Conservation (phyloP, 2,329 filamentous ascomycete species). For the Helotiales sp. region DNA sequence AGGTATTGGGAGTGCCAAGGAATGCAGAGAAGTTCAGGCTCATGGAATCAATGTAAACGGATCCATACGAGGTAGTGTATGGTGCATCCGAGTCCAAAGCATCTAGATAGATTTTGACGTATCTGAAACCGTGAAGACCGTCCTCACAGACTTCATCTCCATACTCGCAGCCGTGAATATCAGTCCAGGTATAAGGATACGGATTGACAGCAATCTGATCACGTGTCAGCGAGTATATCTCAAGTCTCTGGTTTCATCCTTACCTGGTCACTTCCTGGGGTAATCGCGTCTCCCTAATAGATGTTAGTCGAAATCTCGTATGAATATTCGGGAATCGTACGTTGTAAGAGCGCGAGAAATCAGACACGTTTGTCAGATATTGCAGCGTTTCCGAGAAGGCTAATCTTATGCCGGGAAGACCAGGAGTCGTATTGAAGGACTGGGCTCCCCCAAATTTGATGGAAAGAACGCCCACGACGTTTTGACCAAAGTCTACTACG, state of each 20-base stretch:
- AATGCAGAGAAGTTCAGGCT: constrained; percentile 45
- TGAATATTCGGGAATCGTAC: constrained; percentile 26
- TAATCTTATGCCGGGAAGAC: constrained; percentile 43
- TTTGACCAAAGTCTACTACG: constrained; percentile 51
- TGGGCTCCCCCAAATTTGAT: constrained; percentile 42
- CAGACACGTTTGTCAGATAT: constrained; percentile 45
- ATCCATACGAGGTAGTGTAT: constrained; percentile 43
- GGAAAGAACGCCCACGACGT: constrained; percentile 44
- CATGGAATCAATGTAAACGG: constrained; percentile 45
- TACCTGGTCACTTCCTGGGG: constrained; percentile 49
- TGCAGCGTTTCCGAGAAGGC: constrained; percentile 51
- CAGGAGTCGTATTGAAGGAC: constrained; percentile 33
- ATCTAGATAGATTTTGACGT: constrained; percentile 49
- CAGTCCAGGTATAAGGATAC: constrained; percentile 45
- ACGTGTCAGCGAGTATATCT: background rate
- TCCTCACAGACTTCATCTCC: constrained; percentile 48
- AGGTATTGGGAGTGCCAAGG: constrained; percentile 48
- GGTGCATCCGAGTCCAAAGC: constrained; percentile 45
- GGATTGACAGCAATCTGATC: constrained; percentile 45
- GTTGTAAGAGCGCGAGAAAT: constrained; percentile 51
- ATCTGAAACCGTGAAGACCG: constrained; percentile 54
- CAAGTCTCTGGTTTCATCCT: constrained; percentile 6
- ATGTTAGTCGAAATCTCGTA: constrained; percentile 5
- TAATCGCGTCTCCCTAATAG: constrained; percentile 39
- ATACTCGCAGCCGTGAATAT: constrained; percentile 45